Base-by-base conservation (phyloP, 352 stramenopile species). In the Phytophthora sp. region DNA sequence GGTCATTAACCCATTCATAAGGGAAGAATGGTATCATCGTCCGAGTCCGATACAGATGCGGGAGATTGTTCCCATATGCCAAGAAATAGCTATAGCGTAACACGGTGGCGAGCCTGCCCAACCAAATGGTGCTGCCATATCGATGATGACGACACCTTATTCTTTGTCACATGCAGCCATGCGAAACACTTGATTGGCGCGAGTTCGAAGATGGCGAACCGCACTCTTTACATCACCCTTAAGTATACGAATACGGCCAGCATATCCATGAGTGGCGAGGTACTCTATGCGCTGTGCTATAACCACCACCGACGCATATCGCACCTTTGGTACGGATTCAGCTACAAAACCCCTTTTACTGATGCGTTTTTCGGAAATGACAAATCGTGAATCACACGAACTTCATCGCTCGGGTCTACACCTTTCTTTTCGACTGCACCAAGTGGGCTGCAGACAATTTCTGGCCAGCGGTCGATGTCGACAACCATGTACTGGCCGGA, bases 1-100 rank as follows among this genome's bases (percentile, higher is more conserved):
- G 71, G 20, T 74, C 71, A 32, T 79, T 59, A 0, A 76, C 58
- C 62, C 66, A 76, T 39, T 74, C 71, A 27, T 66, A 79, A 1
- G 43, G 32, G 10, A 62, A 76, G 15, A 72, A 76, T 17, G 51
- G 37, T 27, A 2, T 0, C 3, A 24, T 74, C 63, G 0, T 0
- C 0, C 1, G 44, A 48, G 3, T 62, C 21, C 2, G 35, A 57
- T 0, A 69, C 60, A 2, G 53, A 55, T 5, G 45, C 35, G 1
- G 53, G 44, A 4, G 61, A 64, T 66, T 1, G 21, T 8, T 3
- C 24, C 21, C 32, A 66, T 31, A 9, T 59, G 13, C 37, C 62
- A 66, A 0, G 55, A 51, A 4, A 66, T 72, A 2, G 55, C 48
- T 11, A 45, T 10, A 6, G 35, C 34, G 38, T 63, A 72, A 13